Evolutionary conservation across 208 protist species (phyloP).

Genomic region (Trypanosomatidae sp.): DNA sequence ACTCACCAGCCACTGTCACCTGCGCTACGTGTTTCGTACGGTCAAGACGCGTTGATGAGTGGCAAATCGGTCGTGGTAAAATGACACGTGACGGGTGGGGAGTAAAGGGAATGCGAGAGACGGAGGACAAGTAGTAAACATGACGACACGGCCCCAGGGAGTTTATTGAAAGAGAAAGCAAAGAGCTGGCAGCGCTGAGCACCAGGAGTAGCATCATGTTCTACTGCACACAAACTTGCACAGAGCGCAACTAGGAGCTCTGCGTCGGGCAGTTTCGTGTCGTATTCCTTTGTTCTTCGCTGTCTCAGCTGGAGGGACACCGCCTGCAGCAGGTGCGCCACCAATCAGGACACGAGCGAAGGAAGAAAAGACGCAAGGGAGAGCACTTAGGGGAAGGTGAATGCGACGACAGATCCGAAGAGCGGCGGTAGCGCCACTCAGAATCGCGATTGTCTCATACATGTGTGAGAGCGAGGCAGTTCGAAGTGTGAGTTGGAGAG

Average conservation of each 20-base stretch:
- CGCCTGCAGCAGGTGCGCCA: background rate
- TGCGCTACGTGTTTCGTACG: background rate
- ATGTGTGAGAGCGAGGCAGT: background rate
- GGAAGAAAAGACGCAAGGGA: background rate
- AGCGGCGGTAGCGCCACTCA: background rate
- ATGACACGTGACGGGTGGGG: background rate
- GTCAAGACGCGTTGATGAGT: background rate
- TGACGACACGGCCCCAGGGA: background rate
- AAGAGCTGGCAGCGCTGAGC: background rate
- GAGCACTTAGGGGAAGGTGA: background rate
- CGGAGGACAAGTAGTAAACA: background rate
- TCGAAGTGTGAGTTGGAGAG: background rate
- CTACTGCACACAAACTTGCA: background rate
- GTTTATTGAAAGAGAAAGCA: background rate
- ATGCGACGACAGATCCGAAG: background rate
- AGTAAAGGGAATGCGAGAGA: background rate
- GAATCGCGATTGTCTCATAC: background rate
- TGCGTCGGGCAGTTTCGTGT: background rate
- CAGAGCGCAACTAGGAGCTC: background rate
- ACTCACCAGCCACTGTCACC: background rate
- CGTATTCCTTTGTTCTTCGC: background rate
- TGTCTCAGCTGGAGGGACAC: background rate
- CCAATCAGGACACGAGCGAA: background rate
- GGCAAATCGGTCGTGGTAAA: background rate
- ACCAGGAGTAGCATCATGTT: background rate